These are phyloP conservation scores for Globisporangium canariense DNA, from an alignment of 352 stramenopile species.

Conservation along the genomic window DNA sequence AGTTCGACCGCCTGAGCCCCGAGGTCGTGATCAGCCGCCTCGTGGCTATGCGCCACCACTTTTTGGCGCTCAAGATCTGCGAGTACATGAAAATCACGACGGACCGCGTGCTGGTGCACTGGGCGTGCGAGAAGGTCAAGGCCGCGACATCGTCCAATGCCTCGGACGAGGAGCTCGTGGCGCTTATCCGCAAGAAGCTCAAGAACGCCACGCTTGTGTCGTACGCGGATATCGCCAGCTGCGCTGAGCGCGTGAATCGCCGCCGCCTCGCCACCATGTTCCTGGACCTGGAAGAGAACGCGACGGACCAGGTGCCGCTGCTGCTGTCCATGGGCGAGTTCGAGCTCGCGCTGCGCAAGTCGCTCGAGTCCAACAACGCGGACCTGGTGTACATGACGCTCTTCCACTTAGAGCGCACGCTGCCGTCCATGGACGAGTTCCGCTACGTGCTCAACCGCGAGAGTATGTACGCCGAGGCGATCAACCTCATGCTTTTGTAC, in stretches of 20 bases:
- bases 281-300: conserved; percentile 83
- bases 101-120: conserved; percentile 87
- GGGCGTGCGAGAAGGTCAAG: conserved; percentile 89
- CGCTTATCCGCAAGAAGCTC: conserved; percentile 80
- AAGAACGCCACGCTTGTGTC: conserved; percentile 78
- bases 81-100: conserved; percentile 87
- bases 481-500: conserved; percentile 73
- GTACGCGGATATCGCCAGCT: conserved; percentile 82
- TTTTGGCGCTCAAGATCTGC: conserved; percentile 90
- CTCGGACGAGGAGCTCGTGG: conserved; percentile 79
- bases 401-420: conserved; percentile 80
- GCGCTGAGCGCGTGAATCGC: conserved; percentile 75
- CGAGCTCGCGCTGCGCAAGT: conserved; percentile 86
- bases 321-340: conserved; percentile 91
- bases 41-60: conserved; percentile 81
- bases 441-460: conserved; percentile 71
- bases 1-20: conserved; percentile 81
- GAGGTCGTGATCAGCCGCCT: conserved; percentile 87
- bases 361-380: conserved; percentile 85
- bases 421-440: conserved; percentile 82
- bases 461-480: conserved; percentile 65
- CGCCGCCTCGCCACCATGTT: conserved; percentile 88
- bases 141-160: conserved; percentile 36
- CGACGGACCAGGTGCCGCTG: conserved; percentile 86
- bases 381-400: conserved; percentile 89